Evolutionary conservation across 2,329 filamentous ascomycete genomes (phyloP).

Genomic region (Aspergillus glaucus): DNA sequence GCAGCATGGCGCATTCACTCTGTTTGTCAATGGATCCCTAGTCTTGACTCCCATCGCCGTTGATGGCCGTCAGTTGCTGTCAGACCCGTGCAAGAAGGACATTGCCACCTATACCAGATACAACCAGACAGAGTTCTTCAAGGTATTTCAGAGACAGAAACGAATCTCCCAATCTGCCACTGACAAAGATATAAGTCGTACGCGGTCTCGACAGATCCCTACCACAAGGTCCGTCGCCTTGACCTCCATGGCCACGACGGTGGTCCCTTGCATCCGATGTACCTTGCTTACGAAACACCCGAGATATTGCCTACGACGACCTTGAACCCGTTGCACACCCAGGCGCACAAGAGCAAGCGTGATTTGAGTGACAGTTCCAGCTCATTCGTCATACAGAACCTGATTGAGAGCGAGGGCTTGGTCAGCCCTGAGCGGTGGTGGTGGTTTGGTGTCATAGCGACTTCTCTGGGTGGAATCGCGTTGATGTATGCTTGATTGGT

Average conservation of each 20-base stretch:
- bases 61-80: constrained; percentile 62
- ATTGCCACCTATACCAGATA: constrained; percentile 58
- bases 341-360: constrained; percentile 34
- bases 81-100: constrained; percentile 55
- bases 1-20: constrained; percentile 61
- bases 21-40: constrained; percentile 54
- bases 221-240: constrained; percentile 57
- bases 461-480: constrained; percentile 37
- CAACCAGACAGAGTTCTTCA: constrained; percentile 57
- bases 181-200: constrained; percentile 28
- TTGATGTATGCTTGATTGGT: constrained; percentile 27
- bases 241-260: constrained; percentile 61
- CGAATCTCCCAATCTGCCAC: neutral
- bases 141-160: constrained; percentile 39
- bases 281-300: constrained; percentile 56
- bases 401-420: constrained; percentile 27
- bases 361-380: constrained; percentile 10
- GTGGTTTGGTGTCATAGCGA: constrained; percentile 45
- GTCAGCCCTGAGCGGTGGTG: constrained; percentile 39
- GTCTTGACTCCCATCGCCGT: constrained; percentile 55
- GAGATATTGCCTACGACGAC: constrained; percentile 65
- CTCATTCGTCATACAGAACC: constrained; percentile 18
- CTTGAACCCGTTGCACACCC: constrained; percentile 50
- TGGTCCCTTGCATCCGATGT: constrained; percentile 61
- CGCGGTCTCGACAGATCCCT: constrained; percentile 49